Conservation (phyloP, 768 basidiomycete species). For the Leucocoprinus birnbaumii region DNA sequence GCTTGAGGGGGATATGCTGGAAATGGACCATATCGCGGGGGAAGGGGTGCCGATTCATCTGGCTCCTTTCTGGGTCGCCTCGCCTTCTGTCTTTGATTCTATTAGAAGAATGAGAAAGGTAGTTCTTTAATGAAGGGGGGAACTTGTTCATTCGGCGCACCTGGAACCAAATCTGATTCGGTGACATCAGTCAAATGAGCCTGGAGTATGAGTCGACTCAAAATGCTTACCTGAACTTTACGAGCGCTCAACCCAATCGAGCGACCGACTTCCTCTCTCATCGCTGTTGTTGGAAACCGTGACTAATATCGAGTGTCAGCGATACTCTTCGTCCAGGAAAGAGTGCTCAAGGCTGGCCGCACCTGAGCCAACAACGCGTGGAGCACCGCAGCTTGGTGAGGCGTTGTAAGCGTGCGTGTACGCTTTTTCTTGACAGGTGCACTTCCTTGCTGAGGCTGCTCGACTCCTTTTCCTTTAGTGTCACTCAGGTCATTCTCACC, state of each 20-base stretch:
- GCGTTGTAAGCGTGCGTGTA: constrained; percentile 81
- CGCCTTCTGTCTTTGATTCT: constrained; percentile 90
- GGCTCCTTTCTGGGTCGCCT: constrained; percentile 69
- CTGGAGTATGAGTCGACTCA: background rate
- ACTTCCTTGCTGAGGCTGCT: constrained; percentile 29
- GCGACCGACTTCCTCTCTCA: constrained; percentile 85
- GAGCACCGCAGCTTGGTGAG: constrained; percentile 85
- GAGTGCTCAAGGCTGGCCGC: constrained; percentile 13
- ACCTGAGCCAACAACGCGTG: constrained; percentile 88
- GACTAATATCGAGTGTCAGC: constrained; percentile 44
- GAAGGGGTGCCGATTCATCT: constrained; percentile 46
- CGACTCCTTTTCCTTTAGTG: constrained; percentile 38
- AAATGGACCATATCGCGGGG: constrained; percentile 64
- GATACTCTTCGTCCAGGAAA: background rate
- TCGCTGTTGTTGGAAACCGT: constrained; percentile 83
- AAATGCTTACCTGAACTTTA: constrained; percentile 81
- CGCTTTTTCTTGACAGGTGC: constrained; percentile 75
- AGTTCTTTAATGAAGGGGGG: constrained; percentile 14
- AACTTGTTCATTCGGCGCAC: constrained; percentile 30
- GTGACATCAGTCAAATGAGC: constrained; percentile 16
- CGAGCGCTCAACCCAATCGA: constrained; percentile 87
- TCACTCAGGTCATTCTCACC: constrained; percentile 53
- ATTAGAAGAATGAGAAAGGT: constrained; percentile 18
- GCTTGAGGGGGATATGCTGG: constrained; percentile 24
- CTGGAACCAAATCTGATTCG: constrained; percentile 83